Conservation (phyloP, 2,329 filamentous ascomycete species). For the Sphaerulina populicola region DNA sequence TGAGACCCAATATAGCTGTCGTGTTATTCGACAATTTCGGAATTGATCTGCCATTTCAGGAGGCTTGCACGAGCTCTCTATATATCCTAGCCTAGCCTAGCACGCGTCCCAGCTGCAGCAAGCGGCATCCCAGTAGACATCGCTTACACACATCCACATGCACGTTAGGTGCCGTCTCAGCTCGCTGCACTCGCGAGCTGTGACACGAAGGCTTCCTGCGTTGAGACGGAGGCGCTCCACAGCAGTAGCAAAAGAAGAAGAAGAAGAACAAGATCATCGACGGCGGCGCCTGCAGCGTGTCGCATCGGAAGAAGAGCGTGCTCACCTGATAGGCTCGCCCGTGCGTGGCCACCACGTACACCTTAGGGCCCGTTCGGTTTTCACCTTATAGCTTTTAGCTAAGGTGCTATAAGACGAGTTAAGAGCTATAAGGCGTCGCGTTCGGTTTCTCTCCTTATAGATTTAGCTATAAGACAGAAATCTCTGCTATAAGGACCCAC, state of each 20-base stretch:
- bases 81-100: slow-evolving; percentile 7
- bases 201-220: background rate
- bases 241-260: background rate
- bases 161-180: slow-evolving; percentile 1
- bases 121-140: slow-evolving; percentile 4
- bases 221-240: background rate
- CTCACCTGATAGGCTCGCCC: slow-evolving; percentile 1
- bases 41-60: slow-evolving; percentile 14
- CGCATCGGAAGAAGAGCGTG: background rate
- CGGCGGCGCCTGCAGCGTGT: background rate
- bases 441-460: no score
- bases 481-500: no score
- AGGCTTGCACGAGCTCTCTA: slow-evolving; percentile 11
- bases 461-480: no score
- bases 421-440: no score
- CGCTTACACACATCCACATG: slow-evolving; percentile 5
- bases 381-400: no score
- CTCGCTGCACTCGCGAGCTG: slow-evolving; percentile 10
- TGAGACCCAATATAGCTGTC: background rate
- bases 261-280: no score
- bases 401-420: no score
- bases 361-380: no score
- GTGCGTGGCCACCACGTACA: background rate
- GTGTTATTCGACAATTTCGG: slow-evolving; percentile 12
- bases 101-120: slow-evolving; percentile 12